Evolutionary conservation across 1,284 basidiomycete genomes (phyloP).

Genomic region (Puccinia hordei): DNA sequence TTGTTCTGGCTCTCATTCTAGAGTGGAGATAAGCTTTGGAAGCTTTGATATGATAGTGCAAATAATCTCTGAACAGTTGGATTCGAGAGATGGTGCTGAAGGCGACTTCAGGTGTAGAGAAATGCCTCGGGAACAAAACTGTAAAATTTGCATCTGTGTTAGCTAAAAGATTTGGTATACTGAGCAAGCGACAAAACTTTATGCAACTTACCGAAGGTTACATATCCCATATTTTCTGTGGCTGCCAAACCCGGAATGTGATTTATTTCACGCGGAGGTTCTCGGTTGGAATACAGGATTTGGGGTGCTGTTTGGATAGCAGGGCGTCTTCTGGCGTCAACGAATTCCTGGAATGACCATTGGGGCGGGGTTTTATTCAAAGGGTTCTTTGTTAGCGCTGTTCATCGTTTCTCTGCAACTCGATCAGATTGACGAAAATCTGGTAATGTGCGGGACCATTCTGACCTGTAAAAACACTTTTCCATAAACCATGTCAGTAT

Average conservation of each 20-base stretch:
- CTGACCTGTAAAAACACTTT: constrained; percentile 91
- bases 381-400: neutral
- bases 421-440: neutral
- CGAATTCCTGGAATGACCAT: constrained; percentile 77
- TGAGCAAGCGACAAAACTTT: neutral
- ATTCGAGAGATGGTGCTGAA: constrained; percentile 90
- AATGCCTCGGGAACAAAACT: constrained; percentile 96
- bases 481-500: constrained; percentile 94
- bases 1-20: constrained; percentile 89
- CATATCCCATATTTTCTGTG: constrained; percentile 92
- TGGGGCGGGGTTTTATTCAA: neutral
- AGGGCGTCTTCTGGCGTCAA: constrained; percentile 89
- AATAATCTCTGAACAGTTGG: constrained; percentile 94
- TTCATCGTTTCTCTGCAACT: neutral
- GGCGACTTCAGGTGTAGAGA: constrained; percentile 72
- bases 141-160: neutral
- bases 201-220: constrained; percentile 74
- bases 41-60: constrained; percentile 99
- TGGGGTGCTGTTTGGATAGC: constrained; percentile 96
- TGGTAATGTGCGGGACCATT: neutral
- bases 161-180: neutral
- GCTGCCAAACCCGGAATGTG: constrained; percentile 77
- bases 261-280: constrained; percentile 93
- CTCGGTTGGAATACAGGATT: constrained; percentile 93
- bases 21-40: constrained; percentile 99